These are phyloP conservation scores for Penicillium paneum DNA, from an alignment of 2,329 filamentous ascomycete species.

Conservation along the genomic window DNA sequence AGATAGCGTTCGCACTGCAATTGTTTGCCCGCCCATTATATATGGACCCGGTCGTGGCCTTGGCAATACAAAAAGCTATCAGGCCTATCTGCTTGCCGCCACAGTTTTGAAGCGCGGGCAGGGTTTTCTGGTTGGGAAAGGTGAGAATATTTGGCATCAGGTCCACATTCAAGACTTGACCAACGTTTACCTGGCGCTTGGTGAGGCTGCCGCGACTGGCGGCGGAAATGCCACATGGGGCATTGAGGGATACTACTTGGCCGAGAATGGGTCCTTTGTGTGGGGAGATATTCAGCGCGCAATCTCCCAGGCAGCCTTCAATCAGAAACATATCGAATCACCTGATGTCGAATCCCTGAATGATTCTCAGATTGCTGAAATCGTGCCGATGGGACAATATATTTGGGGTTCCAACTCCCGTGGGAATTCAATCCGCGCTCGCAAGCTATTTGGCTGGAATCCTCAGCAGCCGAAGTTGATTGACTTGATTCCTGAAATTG, in stretches of 20 bases:
- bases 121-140: constrained; percentile 40
- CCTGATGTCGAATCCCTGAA: constrained; percentile 37
- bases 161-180: constrained; percentile 43
- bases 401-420: constrained; percentile 41
- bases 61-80: constrained; percentile 40
- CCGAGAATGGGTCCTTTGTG: constrained; percentile 42
- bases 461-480: constrained; percentile 47
- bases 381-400: constrained; percentile 37
- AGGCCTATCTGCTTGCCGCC: constrained; percentile 41
- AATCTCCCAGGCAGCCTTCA: constrained; percentile 47
- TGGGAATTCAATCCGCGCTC: constrained; percentile 35
- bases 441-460: constrained; percentile 40
- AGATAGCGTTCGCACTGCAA: constrained; percentile 34
- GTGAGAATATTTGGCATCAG: constrained; percentile 42
- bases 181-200: constrained; percentile 36
- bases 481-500: constrained; percentile 54
- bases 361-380: constrained; percentile 40
- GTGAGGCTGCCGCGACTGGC: constrained; percentile 38
- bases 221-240: constrained; percentile 43
- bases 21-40: constrained; percentile 42
- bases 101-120: constrained; percentile 37
- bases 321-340: constrained; percentile 51
- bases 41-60: constrained; percentile 42
- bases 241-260: constrained; percentile 50
- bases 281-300: constrained; percentile 41